phyloP scores from a whole-genome alignment of 495 filamentous ascomycete genomes.

The Aspergillus cavernicola region DNA sequence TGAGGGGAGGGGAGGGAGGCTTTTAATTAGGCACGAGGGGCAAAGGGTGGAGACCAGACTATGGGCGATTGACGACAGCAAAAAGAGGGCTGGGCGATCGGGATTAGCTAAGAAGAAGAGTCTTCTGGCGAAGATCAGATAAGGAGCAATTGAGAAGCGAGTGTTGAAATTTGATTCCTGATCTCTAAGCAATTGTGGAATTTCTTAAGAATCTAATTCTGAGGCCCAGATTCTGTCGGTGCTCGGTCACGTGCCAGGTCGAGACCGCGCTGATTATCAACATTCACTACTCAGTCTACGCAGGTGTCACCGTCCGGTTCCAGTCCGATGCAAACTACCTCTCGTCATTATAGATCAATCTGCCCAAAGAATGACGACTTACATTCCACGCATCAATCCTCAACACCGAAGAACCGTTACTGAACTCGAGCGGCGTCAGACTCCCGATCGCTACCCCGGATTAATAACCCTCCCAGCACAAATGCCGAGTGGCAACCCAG shows the following conservation, averaged over 20 bases:
- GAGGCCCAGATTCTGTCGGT: neutral
- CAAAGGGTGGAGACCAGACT: slow-evolving; percentile 15
- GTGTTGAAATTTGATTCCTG: neutral
- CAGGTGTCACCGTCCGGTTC: slow-evolving; percentile 11
- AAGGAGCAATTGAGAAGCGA: neutral
- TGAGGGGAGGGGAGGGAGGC: slow-evolving; percentile 4
- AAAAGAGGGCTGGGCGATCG: slow-evolving; percentile 16
- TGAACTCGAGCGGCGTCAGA: slow-evolving; percentile 13
- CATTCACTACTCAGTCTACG: neutral
- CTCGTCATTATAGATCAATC: slow-evolving; percentile 1
- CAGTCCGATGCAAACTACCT: slow-evolving; percentile 21
- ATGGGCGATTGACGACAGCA: slow-evolving; percentile 6
- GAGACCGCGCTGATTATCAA: slow-evolving; percentile 20
- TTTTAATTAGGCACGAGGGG: slow-evolving; percentile 22
- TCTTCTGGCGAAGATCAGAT: slow-evolving; percentile 11
- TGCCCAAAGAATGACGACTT: slow-evolving; percentile 6
- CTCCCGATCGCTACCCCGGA: slow-evolving; percentile 23
- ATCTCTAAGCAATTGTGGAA: slow-evolving; percentile 4
- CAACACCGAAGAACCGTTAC: slow-evolving; percentile 15
- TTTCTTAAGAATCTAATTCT: neutral
- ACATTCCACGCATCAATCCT: slow-evolving; percentile 35
- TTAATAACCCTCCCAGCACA: neutral
- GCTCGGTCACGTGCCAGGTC: slow-evolving; percentile 18
- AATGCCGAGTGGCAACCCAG: neutral
- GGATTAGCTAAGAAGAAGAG: slow-evolving; percentile 21